Conservation (phyloP, 2,329 filamentous ascomycete genomes). For the Apiospora kogelbergensis region DNA sequence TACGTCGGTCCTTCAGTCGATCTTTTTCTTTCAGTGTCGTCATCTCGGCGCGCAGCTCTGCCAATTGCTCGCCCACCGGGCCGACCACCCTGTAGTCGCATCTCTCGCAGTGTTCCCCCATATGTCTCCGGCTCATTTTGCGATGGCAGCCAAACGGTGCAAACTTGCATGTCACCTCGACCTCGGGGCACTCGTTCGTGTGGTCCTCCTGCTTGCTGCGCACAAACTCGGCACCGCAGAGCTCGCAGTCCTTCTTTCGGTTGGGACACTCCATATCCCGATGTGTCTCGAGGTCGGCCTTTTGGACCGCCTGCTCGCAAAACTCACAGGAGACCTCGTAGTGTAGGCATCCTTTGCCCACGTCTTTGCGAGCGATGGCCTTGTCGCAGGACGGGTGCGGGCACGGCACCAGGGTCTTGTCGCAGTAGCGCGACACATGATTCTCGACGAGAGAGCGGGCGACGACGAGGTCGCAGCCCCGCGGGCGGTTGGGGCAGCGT, state of each 20-base stretch:
- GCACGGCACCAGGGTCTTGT: slow-evolving; percentile 56
- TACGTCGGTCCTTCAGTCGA: slow-evolving; percentile 39
- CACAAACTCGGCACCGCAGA: slow-evolving; percentile 46
- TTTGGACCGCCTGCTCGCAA: slow-evolving; percentile 51
- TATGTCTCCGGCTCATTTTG: slow-evolving; percentile 34
- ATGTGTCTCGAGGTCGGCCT: slow-evolving; percentile 47
- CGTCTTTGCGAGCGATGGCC: slow-evolving; percentile 50
- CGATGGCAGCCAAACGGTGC: slow-evolving; percentile 49
- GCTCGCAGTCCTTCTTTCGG: slow-evolving; percentile 47
- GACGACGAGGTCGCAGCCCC: slow-evolving; percentile 51
- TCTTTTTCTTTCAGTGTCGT: slow-evolving; percentile 40
- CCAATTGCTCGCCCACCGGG: slow-evolving; percentile 46
- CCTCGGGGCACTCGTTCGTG: slow-evolving; percentile 45
- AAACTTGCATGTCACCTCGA: slow-evolving; percentile 45
- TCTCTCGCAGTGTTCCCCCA: slow-evolving; percentile 44
- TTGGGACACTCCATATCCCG: slow-evolving; percentile 44
- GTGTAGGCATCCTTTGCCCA: slow-evolving; percentile 56
- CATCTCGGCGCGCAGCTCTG: slow-evolving; percentile 50
- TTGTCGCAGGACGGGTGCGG: slow-evolving; percentile 52
- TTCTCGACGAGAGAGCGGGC: slow-evolving; percentile 54
- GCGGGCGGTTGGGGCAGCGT: slow-evolving; percentile 53
- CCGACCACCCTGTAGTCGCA: slow-evolving; percentile 56
- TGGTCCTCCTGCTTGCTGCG: slow-evolving; percentile 49
- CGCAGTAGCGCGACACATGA: slow-evolving; percentile 58
- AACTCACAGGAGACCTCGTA: slow-evolving; percentile 50